Percentiles rank a stretch among this genome's conserved stretches.
phyloP scores from a whole-genome alignment of 2,329 filamentous ascomycete genomes.

The Torrubiella hemipterigena region DNA sequence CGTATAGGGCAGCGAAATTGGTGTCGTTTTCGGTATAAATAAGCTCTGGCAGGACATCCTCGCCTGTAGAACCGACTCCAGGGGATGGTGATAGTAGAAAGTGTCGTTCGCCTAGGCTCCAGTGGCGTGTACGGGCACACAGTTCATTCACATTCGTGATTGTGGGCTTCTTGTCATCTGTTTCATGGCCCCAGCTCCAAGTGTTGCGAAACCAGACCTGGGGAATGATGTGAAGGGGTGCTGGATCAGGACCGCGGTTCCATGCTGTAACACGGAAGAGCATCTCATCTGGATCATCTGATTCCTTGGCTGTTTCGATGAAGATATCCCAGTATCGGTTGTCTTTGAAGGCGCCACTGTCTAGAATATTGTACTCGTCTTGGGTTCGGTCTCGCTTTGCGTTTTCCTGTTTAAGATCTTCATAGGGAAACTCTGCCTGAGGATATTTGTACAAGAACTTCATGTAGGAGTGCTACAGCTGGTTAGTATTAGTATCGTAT shows the following conservation, averaged over 20 bases:
- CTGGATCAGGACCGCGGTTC: slow-evolving; percentile 84
- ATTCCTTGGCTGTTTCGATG: slow-evolving; percentile 91
- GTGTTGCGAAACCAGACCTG: slow-evolving; percentile 97
- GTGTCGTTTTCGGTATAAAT: slow-evolving; percentile 96
- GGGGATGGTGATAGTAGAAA: slow-evolving; percentile 82
- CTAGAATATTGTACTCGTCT: slow-evolving; percentile 81
- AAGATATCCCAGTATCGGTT: slow-evolving; percentile 94
- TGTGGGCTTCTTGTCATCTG: slow-evolving; percentile 65
- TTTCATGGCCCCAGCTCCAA: slow-evolving; percentile 85
- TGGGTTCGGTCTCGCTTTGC: slow-evolving; percentile 64
- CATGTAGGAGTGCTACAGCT: slow-evolving; percentile 83
- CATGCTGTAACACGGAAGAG: slow-evolving; percentile 92
- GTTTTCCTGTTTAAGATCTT: slow-evolving; percentile 78
- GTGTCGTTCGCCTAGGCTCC: slow-evolving; percentile 71
- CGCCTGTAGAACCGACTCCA: slow-evolving; percentile 62
- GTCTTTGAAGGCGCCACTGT: slow-evolving; percentile 80
- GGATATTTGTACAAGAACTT: slow-evolving; percentile 98
- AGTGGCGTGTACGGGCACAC: slow-evolving; percentile 65
- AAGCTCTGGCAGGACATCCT: slow-evolving; percentile 75
- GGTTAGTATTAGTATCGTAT: slow-evolving; percentile 10
- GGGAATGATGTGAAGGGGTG: slow-evolving; percentile 84
- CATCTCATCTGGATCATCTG: slow-evolving; percentile 81
- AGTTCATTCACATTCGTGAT: slow-evolving; percentile 56
- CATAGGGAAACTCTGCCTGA: slow-evolving; percentile 81
- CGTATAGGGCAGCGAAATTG: slow-evolving; percentile 69